Evolutionary conservation across 208 protist genomes (phyloP).

Genomic region (Leishmania gerbilli): DNA sequence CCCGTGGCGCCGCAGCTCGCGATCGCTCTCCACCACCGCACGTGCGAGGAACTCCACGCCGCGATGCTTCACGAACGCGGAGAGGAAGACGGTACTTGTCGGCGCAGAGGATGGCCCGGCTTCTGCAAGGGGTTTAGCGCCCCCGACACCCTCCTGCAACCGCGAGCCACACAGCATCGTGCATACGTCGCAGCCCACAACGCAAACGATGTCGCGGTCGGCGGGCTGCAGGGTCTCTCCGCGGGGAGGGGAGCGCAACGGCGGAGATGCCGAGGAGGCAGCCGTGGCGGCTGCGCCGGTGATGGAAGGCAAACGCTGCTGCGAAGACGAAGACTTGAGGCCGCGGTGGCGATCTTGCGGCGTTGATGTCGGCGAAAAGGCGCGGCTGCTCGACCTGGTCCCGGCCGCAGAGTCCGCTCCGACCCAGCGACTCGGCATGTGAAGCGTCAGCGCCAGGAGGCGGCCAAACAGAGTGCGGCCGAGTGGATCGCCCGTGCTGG

Average conservation of each 20-base stretch:
- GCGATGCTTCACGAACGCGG: conserved; percentile 27
- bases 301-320: not conserved
- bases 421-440: conserved; percentile 25
- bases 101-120: not conserved
- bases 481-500: conserved; percentile 47
- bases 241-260: not conserved
- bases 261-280: not conserved
- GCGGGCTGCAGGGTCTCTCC: not conserved
- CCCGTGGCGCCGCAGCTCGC: conserved; percentile 19
- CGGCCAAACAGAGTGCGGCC: conserved; percentile 72
- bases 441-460: conserved; percentile 56
- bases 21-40: conserved; percentile 23
- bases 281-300: not conserved
- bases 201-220: conserved; percentile 9
- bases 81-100: conserved; percentile 9
- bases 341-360: conserved; percentile 9
- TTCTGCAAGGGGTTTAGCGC: not conserved
- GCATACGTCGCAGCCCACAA: conserved; percentile 26
- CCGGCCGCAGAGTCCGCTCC: not conserved
- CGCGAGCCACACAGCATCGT: conserved; percentile 8
- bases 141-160: not conserved
- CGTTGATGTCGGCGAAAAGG: conserved; percentile 6
- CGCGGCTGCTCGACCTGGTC: not conserved
- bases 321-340: not conserved
- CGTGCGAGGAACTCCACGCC: conserved; percentile 22